phyloP scores from a whole-genome alignment of 371 early-diverging fungal genomes.

The Fennellomyces sp. region DNA sequence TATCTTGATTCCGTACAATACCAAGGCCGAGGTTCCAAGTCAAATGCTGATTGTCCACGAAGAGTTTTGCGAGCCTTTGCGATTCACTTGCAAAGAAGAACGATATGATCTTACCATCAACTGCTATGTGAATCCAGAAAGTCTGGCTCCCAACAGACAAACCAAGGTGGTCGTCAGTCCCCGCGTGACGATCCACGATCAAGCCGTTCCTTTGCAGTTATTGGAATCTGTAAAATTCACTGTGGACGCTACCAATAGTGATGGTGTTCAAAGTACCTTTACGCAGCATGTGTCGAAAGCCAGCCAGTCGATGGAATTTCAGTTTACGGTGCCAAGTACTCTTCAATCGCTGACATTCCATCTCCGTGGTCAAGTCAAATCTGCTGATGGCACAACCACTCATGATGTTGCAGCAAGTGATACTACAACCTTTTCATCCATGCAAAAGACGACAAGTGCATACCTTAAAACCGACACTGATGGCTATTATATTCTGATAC shows the following conservation, averaged over 20 bases:
- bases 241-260: slow-evolving; percentile 25
- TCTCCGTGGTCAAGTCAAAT: background rate
- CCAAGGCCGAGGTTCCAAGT: slow-evolving; percentile 1
- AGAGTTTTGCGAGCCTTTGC: slow-evolving; percentile 41
- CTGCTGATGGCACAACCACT: background rate
- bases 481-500: slow-evolving; percentile 31
- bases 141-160: slow-evolving; percentile 36
- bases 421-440: background rate
- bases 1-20: slow-evolving; percentile 49
- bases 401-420: background rate
- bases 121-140: slow-evolving; percentile 53
- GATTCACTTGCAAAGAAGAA: slow-evolving; percentile 36
- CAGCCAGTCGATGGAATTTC: slow-evolving; percentile 24
- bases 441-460: slow-evolving; percentile 8
- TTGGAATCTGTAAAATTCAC: slow-evolving; percentile 43
- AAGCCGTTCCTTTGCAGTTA: slow-evolving; percentile 31
- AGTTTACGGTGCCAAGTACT: slow-evolving; percentile 38
- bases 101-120: slow-evolving; percentile 31
- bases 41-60: slow-evolving; percentile 36
- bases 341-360: background rate
- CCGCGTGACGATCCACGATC: slow-evolving; percentile 22
- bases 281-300: slow-evolving; percentile 16
- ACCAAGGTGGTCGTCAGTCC: slow-evolving; percentile 47
- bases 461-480: slow-evolving; percentile 20
- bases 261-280: slow-evolving; percentile 26